Conservation (phyloP, 1,284 basidiomycete species). For the Filobasidium uniguttulatum region DNA sequence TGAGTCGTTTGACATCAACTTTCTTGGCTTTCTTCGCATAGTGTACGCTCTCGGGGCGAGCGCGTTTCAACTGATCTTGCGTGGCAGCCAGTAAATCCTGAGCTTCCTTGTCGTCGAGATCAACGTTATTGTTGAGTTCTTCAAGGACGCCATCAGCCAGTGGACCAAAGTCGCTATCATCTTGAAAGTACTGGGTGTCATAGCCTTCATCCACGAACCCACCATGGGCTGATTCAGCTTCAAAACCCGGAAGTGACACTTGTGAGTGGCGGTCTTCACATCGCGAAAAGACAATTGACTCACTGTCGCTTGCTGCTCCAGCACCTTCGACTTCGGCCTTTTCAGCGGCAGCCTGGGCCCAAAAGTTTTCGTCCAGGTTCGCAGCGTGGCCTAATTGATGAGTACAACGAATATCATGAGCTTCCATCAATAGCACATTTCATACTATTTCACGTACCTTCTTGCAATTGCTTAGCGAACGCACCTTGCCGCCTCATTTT, state of each 20-base stretch:
- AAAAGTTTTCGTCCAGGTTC: constrained; percentile 85
- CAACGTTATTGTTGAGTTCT: constrained; percentile 36
- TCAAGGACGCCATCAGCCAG: constrained; percentile 57
- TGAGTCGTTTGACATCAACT: constrained; percentile 90
- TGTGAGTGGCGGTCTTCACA: constrained; percentile 42
- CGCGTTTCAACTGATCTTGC: constrained; percentile 61
- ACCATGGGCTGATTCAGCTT: too few relatives aligned
- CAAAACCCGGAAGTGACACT: too few relatives aligned
- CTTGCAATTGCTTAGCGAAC: constrained; percentile 10
- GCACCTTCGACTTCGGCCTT: constrained; percentile 49
- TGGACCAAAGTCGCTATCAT: constrained; percentile 61
- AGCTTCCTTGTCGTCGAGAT: constrained; percentile 40
- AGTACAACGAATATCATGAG: neutral
- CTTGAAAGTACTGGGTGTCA: constrained; percentile 94
- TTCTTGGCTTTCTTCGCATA: constrained; percentile 93
- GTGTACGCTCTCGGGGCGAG: constrained; percentile 78
- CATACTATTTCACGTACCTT: neutral
- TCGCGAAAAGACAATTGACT: constrained; percentile 34
- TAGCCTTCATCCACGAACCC: too few relatives aligned
- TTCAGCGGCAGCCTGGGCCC: constrained; percentile 80
- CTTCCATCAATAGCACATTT: neutral
- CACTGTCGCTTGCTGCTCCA: constrained; percentile 39
- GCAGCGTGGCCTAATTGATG: constrained; percentile 46
- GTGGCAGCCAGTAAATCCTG: constrained; percentile 75
- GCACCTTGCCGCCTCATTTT: constrained; percentile 60